A percentile compares a stretch with the other conserved stretches of the same genome.
phyloP scores from a whole-genome alignment of 2,329 filamentous ascomycete species.

The Fusarium drepaniforme region DNA sequence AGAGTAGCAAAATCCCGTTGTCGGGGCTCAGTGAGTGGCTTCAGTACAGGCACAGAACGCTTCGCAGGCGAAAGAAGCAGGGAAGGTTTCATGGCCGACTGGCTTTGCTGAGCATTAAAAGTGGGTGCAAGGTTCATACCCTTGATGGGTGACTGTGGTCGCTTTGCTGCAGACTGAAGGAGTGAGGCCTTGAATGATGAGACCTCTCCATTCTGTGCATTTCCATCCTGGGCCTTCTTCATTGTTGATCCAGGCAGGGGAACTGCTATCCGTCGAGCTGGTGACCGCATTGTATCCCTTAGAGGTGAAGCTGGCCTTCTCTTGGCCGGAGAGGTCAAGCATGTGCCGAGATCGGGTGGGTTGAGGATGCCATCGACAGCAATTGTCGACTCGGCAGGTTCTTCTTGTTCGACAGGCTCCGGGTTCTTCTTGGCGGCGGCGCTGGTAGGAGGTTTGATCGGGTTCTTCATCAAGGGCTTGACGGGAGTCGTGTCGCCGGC shows the following conservation, averaged over 20 bases:
- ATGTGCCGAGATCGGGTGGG: slow-evolving; percentile 51
- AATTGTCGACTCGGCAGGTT: slow-evolving; percentile 41
- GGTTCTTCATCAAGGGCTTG: slow-evolving; percentile 66
- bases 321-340: slow-evolving; percentile 68
- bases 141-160: slow-evolving; percentile 60
- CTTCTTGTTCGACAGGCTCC: slow-evolving; percentile 23
- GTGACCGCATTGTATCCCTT: slow-evolving; percentile 68
- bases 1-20: slow-evolving; percentile 32
- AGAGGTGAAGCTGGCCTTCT: slow-evolving; percentile 64
- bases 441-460: slow-evolving; percentile 60
- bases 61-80: slow-evolving; percentile 66
- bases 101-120: slow-evolving; percentile 44
- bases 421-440: slow-evolving; percentile 23
- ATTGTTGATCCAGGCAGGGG: slow-evolving; percentile 50
- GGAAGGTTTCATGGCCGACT: slow-evolving; percentile 58
- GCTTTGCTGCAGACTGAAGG: slow-evolving; percentile 65
- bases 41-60: slow-evolving; percentile 52
- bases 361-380: slow-evolving; percentile 48
- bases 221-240: slow-evolving; percentile 37
- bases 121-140: slow-evolving; percentile 46
- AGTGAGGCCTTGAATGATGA: slow-evolving; percentile 59
- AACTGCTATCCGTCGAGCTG: slow-evolving; percentile 59
- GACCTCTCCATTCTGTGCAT: slow-evolving; percentile 27
- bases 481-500: slow-evolving; percentile 63
- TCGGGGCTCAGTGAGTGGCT: slow-evolving; percentile 47